Percentiles rank a stretch among this genome's conserved stretches.
Evolutionary conservation across 108 stramenopile genomes (phyloP).

Genomic region (Mediolabrus comicus): DNA sequence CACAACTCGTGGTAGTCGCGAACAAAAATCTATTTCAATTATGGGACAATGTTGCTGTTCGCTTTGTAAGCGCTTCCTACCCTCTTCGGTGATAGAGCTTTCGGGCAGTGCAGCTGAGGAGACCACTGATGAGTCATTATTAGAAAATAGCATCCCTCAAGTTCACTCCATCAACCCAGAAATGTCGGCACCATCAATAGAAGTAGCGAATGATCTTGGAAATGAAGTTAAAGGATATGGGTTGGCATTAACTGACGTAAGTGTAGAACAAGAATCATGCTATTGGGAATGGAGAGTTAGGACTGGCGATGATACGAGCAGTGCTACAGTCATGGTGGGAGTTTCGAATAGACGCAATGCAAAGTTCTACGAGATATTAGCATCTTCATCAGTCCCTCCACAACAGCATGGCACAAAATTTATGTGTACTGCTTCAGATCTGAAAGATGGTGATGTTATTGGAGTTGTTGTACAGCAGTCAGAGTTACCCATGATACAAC

Average conservation of each 20-base stretch:
- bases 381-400: slow-evolving; percentile 59
- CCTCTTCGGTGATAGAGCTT: slow-evolving; percentile 13
- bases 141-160: slow-evolving; percentile 49
- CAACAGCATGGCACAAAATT: slow-evolving; percentile 62
- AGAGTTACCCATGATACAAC: slow-evolving; percentile 86
- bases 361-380: slow-evolving; percentile 62
- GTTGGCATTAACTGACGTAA: slow-evolving; percentile 63
- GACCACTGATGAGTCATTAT: slow-evolving; percentile 27
- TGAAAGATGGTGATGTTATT: slow-evolving; percentile 69
- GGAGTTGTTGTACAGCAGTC: slow-evolving; percentile 83
- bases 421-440: slow-evolving; percentile 59
- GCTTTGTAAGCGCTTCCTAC: slow-evolving; percentile 11
- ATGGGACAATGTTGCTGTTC: slow-evolving; percentile 56
- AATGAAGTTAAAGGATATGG: slow-evolving; percentile 55
- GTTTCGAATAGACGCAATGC: slow-evolving; percentile 67
- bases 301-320: slow-evolving; percentile 9
- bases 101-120: not conserved
- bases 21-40: no score
- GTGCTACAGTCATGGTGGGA: slow-evolving; percentile 63
- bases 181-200: slow-evolving; percentile 39
- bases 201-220: slow-evolving; percentile 20
- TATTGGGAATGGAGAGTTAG: slow-evolving; percentile 86
- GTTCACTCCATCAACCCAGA: slow-evolving; percentile 39
- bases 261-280: slow-evolving; percentile 82
- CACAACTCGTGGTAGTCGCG: no score